phyloP scores from a whole-genome alignment of 257 asterid species.

The Salvia rosmarinus region DNA sequence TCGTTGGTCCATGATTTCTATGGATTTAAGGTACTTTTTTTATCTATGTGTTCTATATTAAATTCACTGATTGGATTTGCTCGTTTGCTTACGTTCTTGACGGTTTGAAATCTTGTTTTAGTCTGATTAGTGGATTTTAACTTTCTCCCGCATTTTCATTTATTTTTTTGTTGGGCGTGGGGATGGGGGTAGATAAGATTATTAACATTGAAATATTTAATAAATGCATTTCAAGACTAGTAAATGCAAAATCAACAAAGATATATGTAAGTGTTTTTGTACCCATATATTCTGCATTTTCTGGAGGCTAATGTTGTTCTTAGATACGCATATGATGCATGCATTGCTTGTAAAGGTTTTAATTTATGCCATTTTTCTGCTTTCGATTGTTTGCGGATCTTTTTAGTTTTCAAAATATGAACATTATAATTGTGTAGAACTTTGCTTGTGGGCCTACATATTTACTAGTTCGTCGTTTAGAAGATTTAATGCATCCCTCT shows the following conservation, averaged over 20 bases:
- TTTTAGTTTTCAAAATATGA: background rate
- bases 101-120: too few relatives aligned
- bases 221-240: background rate
- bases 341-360: background rate
- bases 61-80: too few relatives aligned
- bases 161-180: too few relatives aligned
- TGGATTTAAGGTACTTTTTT: too few relatives aligned
- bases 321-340: background rate
- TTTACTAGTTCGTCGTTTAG: background rate
- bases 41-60: too few relatives aligned
- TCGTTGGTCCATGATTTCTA: too few relatives aligned
- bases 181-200: background rate
- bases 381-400: background rate
- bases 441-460: background rate
- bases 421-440: background rate
- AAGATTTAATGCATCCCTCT: background rate
- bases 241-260: background rate
- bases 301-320: background rate
- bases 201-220: background rate
- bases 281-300: background rate
- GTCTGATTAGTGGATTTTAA: too few relatives aligned
- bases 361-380: background rate
- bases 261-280: background rate
- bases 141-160: too few relatives aligned
- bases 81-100: too few relatives aligned